phyloP scores from a whole-genome alignment of 257 asterid species.

The Jasminum sambac region DNA sequence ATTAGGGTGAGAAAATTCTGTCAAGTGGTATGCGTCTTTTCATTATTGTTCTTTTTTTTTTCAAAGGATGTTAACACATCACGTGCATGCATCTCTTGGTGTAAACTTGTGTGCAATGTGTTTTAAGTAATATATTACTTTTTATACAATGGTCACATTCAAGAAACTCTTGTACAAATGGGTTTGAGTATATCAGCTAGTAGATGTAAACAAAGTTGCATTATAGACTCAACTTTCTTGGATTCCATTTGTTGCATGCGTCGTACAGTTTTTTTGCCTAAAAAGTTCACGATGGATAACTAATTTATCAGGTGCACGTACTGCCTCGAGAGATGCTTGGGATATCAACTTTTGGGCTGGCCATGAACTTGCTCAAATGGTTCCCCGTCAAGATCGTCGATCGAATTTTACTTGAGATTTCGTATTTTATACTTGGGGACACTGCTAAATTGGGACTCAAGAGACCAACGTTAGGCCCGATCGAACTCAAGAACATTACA shows the following conservation, averaged over 20 bases:
- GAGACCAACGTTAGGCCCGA: constrained; percentile 11
- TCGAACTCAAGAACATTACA: constrained; percentile 20
- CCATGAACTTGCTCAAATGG: constrained; percentile 37
- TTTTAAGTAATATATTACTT: no score
- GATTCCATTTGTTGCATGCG: neutral
- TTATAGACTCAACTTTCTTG: neutral
- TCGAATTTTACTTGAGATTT: constrained; percentile 26
- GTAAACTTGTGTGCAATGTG: no score
- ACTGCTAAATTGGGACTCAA: constrained; percentile 22
- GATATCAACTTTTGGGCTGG: constrained; percentile 44
- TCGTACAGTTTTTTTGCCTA: neutral
- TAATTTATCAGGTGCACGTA: constrained; percentile 34
- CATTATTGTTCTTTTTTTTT: no score
- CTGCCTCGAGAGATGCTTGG: constrained; percentile 43
- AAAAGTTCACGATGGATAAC: neutral
- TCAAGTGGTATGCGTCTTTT: no score
- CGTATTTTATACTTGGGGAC: constrained; percentile 33
- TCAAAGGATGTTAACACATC: no score
- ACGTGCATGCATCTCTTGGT: no score
- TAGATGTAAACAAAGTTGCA: neutral
- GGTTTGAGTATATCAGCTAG: no score
- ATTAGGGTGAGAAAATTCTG: no score
- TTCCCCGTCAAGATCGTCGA: constrained; percentile 35
- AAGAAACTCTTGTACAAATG: no score
- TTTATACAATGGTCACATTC: no score